A percentile compares a stretch with the other conserved stretches of the same genome.
These are phyloP conservation scores for Pezicula neosporulosa DNA, from an alignment of 2,329 filamentous ascomycete species.

Conservation along the genomic window DNA sequence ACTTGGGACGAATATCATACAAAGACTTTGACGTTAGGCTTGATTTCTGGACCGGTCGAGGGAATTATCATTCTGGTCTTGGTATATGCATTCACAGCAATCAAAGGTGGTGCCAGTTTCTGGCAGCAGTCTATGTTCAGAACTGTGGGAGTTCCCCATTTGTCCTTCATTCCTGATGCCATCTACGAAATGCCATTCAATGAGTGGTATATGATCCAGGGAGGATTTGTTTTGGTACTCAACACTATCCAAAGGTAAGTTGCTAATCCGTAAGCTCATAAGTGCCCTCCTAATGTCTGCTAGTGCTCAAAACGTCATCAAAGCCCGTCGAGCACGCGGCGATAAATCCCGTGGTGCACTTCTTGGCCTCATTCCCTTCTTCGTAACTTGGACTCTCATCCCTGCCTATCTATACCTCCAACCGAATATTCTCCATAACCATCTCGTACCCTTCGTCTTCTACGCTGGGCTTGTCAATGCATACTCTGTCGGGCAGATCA, in stretches of 20 bases:
- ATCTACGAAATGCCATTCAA: conserved; percentile 83
- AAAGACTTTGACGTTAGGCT: conserved; percentile 85
- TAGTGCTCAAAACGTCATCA: conserved; percentile 79
- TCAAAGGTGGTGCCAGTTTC: conserved; percentile 83
- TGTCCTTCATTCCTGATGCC: conserved; percentile 60
- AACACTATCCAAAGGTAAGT: conserved; percentile 70
- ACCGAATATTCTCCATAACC: conserved; percentile 74
- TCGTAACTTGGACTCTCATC: conserved; percentile 73
- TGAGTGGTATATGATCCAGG: conserved; percentile 90
- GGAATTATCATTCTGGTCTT: conserved; percentile 80
- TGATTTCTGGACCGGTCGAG: conserved; percentile 93
- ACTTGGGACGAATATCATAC: conserved; percentile 99
- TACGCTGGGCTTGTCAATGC: conserved; percentile 90
- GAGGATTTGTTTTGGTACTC: conserved; percentile 73
- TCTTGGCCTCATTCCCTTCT: conserved; percentile 79
- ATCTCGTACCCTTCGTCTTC: conserved; percentile 85
- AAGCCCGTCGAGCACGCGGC: conserved; percentile 69
- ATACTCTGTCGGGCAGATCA: conserved; percentile 93
- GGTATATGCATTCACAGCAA: conserved; percentile 81
- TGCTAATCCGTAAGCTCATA: conserved; percentile 18
- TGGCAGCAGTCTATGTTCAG: conserved; percentile 87
- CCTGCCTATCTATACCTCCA: conserved; percentile 79
- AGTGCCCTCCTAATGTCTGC: conserved; percentile 9
- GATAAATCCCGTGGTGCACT: conserved; percentile 73
- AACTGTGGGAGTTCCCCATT: conserved; percentile 63